Conservation (phyloP, 164 flowering plant genomes). For the Stephania yunnanensis region DNA sequence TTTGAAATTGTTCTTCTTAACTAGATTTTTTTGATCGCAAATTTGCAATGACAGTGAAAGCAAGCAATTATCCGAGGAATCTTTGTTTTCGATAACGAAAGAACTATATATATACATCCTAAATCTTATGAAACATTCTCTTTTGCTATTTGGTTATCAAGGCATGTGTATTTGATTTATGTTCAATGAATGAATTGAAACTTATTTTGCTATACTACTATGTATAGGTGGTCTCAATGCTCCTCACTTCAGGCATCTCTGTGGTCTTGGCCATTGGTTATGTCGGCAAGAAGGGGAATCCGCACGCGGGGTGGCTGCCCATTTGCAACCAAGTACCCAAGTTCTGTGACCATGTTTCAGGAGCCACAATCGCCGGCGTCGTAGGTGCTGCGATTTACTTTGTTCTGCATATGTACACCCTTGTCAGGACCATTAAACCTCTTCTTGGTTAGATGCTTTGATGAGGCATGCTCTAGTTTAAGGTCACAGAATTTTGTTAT, state of each 20-base stretch:
- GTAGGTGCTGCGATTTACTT: neutral
- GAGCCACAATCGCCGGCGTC: neutral
- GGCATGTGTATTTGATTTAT: neutral
- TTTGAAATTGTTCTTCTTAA: too few species aligned
- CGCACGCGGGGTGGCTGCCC: constrained; percentile 3
- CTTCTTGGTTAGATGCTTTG: constrained; percentile 1
- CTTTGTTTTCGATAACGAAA: too few species aligned
- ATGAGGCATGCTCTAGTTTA: neutral
- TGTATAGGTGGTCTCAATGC: neutral
- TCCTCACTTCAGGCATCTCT: neutral
- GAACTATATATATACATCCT: too few species aligned
- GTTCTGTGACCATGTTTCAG: neutral
- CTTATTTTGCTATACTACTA: neutral
- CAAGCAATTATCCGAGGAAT: too few species aligned
- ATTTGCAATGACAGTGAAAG: too few species aligned
- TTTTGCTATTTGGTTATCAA: neutral
- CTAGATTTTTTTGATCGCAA: too few species aligned
- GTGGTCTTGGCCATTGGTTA: neutral
- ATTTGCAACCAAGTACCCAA: neutral
- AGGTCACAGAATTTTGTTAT: neutral
- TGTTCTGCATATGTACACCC: neutral
- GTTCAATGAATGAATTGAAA: neutral
- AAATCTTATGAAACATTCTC: neutral
- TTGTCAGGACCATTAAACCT: neutral
- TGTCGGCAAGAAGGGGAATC: constrained; percentile 1